Evolutionary conservation across 441 rosid genomes (phyloP).

Genomic region (Syzygium syzygioides): DNA sequence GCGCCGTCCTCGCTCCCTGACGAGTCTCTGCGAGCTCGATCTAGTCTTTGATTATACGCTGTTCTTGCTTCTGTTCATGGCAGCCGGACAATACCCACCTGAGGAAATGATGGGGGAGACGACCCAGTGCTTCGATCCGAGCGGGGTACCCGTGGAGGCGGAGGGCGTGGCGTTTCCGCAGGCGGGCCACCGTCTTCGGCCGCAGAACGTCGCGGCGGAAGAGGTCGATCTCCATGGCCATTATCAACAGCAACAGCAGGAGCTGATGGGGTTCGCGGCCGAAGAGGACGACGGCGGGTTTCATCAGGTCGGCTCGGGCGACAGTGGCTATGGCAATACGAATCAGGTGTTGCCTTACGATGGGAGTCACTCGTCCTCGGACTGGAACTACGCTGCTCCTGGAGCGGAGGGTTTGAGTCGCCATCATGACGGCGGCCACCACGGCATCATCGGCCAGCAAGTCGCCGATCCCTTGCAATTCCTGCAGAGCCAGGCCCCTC

Average conservation of each 20-base stretch:
- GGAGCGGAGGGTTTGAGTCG: slow-evolving; percentile 17
- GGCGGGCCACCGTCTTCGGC: neutral
- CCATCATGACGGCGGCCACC: neutral
- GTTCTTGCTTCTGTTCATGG: neutral
- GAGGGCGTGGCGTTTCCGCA: neutral
- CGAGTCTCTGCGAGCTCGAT: neutral
- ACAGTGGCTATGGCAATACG: neutral
- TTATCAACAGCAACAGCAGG: neutral
- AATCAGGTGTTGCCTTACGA: neutral
- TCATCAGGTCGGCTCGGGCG: neutral
- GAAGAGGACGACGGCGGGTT: neutral
- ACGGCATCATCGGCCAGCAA: neutral
- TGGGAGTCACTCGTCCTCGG: slow-evolving; percentile 12
- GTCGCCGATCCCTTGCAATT: neutral
- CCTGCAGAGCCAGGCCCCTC: slow-evolving; percentile 2
- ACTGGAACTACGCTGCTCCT: slow-evolving; percentile 29
- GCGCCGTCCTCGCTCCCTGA: neutral
- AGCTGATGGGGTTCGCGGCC: neutral
- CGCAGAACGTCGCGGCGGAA: neutral
- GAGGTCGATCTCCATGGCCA: neutral
- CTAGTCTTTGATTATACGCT: neutral
- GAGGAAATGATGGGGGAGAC: neutral
- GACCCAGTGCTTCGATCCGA: neutral
- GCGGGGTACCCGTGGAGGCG: neutral
- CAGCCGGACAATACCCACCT: neutral